Evolutionary conservation across 73 alveolate species (phyloP), one percentile per base, ranked within the genome.

Genomic region (Paramecium bursaria): DNA sequence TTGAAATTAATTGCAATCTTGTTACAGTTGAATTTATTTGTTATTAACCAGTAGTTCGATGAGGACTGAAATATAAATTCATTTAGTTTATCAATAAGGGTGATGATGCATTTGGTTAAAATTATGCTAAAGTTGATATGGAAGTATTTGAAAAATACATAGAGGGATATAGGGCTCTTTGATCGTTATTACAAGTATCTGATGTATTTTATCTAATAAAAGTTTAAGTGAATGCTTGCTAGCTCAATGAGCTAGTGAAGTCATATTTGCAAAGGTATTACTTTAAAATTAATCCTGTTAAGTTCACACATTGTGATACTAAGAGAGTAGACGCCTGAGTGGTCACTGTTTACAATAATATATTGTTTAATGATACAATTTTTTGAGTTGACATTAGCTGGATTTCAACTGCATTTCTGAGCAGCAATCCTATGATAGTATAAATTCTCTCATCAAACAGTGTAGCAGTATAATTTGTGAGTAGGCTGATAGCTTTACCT

Each of bases 101-200:
- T 5, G 82, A 39, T 35, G 49, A n/a, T 10, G 82, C 82, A 67
- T 26, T 27, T 6, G 46, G 13, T 54, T 54, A 19, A 21, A 67
- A 23, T 30, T 15, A 21, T 67, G 33, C 44, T 7, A 67, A 19
- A 39, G 33, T 26, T 11, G 54, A 22, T 35, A 42, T 10, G 3
- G 19, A 25, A 5, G 26, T 47, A 1, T 31, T 23, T 2, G 82
- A 21, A 3, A 67, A 67, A 67, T 67, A 35, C 6, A 67, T 67
- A 39, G 33, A 31, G 17, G 82, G 82, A 15, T 25, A 39, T 14
- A 67, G 11, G 7, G 44, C 33, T 42, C 44, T 35, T 21, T 67
- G 33, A 33, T 35, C 82, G 44, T 67, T 67, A 39, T 67, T 57
- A 67, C 82, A 67, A 4, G 52, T n/a, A n/a, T n/a, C n/a, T n/a